Evolutionary conservation across 2,329 filamentous ascomycete genomes (phyloP), one percentile per base, ranked within the genome.

Genomic region (Diaporthe helianthi): DNA sequence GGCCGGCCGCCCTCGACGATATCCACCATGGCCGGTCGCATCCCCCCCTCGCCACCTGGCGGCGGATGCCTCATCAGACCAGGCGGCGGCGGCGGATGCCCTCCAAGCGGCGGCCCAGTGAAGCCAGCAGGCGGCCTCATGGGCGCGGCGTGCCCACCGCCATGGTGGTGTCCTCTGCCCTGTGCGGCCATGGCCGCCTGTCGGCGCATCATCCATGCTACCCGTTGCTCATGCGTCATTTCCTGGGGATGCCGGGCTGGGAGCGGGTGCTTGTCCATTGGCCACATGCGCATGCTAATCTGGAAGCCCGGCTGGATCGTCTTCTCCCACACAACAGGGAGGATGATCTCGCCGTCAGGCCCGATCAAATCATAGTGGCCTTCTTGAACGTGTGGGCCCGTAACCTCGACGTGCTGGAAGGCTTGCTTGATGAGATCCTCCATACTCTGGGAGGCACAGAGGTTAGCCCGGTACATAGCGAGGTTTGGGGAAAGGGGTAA

Each of bases 401-500:
- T 89, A 15, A 90, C 83, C 60, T 94, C 92, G 61, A 96, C 90
- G 74, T 94, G 91, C 24, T 91, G 78, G 76, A 96, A 96, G 22
- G 93, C 93, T 81, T 95, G 92, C 76, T 92, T 92, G 78, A 96
- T 95, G 46, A 96, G 85, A 55, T 93, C 90, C 78, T 95, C 92
- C 92, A 96, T 95, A 22, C 92, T 92, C 91, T 94, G 19, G n/a
- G 71, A 17, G 69, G 70, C 67, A 38, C 12, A 26, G 22, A 9
- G 9, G 26, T 63, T 44, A 71, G 41, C 12, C 4, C 15, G 13
- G n/a, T 1, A 49, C 44, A 6, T 7, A 2, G 7, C 22, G 19
- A 29, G 17, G 31, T 17, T 12, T 19, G 19, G 13, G 6, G 10
- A 46, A n/a, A 9, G 19, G 41, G 19, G 41, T n/a, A n/a, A n/a